These are phyloP conservation scores for Sungouiozyma ichnusensis DNA, from an alignment of 805 yeast species.

Conservation along the genomic window DNA sequence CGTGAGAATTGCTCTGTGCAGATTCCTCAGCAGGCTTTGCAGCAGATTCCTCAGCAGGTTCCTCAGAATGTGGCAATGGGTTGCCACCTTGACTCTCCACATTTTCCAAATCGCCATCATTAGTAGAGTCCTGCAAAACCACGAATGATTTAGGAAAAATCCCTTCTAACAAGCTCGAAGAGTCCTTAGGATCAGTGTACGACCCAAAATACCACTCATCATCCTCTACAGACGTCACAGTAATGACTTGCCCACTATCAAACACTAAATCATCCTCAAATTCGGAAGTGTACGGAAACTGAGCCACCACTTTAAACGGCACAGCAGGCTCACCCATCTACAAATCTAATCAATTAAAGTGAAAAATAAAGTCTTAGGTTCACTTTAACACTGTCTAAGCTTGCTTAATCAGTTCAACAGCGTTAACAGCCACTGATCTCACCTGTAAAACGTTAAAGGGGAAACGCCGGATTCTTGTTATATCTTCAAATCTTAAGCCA, in stretches of 20 bases:
- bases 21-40: not conserved
- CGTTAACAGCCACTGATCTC: too few species aligned
- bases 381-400: not conserved
- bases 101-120: not conserved
- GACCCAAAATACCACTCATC: constrained; percentile 86
- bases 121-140: constrained; percentile 17
- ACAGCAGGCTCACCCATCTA: constrained; percentile 22
- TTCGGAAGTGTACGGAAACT: constrained; percentile 56
- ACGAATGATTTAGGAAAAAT: constrained; percentile 87
- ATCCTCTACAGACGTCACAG: constrained; percentile 73
- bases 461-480: not conserved
- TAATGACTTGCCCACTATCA: constrained; percentile 53
- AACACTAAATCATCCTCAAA: constrained; percentile 80
- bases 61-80: not conserved
- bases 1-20: not conserved
- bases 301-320: constrained; percentile 62
- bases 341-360: not conserved
- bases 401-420: too few species aligned
- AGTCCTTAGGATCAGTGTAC: constrained; percentile 36
- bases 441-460: not conserved
- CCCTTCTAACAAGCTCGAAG: constrained; percentile 41
- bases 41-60: not conserved
- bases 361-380: not conserved
- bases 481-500: not conserved
- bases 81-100: not conserved